phyloP scores from a whole-genome alignment of 805 yeast genomes.

The Wickerhamiella hasegawae region DNA sequence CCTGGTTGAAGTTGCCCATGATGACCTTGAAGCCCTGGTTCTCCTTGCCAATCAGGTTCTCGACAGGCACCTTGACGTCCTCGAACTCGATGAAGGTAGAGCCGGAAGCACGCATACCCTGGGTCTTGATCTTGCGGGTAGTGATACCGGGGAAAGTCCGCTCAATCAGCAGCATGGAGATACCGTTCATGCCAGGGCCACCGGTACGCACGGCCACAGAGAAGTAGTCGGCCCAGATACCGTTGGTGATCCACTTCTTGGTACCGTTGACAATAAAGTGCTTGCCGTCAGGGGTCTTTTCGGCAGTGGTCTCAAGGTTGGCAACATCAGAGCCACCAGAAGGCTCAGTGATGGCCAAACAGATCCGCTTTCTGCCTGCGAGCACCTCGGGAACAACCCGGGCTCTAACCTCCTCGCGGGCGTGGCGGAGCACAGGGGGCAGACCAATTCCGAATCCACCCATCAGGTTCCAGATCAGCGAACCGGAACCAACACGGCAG shows the following conservation, averaged over 20 bases:
- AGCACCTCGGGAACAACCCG: constrained; percentile 25
- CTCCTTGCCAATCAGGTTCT: constrained; percentile 27
- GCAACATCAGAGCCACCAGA: constrained; percentile 31
- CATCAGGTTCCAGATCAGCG: constrained; percentile 25
- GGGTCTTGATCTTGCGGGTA: constrained; percentile 25
- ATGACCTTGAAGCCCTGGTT: constrained; percentile 30
- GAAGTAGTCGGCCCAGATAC: constrained; percentile 28
- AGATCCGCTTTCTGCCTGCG: constrained; percentile 26
- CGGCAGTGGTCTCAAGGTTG: constrained; percentile 26
- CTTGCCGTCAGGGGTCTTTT: constrained; percentile 27
- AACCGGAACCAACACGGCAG: constrained; percentile 27
- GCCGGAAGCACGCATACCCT: constrained; percentile 29
- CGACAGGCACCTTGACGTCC: constrained; percentile 31
- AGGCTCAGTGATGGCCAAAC: constrained; percentile 29
- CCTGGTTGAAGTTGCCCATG: constrained; percentile 31
- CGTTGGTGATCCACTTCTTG: constrained; percentile 32
- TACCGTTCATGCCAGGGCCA: constrained; percentile 25
- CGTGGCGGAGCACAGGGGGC: constrained; percentile 26
- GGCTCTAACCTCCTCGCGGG: constrained; percentile 18
- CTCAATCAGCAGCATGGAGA: constrained; percentile 27
- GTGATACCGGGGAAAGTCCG: constrained; percentile 24
- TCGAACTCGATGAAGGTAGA: constrained; percentile 27
- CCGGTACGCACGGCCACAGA: constrained; percentile 31
- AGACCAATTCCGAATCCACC: constrained; percentile 29
- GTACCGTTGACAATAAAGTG: constrained; percentile 27